Evolutionary conservation across 2,329 filamentous ascomycete species (phyloP), one percentile per base, ranked within the genome.

Genomic region (Fusarium secorum): DNA sequence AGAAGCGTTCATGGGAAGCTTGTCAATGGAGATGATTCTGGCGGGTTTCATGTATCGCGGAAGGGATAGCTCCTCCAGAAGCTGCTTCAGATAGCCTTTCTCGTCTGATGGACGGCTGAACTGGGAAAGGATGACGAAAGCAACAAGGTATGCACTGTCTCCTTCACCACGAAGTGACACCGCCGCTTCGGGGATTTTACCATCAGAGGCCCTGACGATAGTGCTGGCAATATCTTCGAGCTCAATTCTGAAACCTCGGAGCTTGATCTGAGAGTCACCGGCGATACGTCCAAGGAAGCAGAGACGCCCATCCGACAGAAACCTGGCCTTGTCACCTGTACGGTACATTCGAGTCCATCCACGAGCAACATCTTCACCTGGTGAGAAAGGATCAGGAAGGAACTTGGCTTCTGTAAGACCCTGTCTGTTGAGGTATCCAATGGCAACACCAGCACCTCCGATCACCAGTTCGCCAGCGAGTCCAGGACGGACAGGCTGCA

Each of bases 191-290:
- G 49, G 17, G 20, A 60, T 33, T 24, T 15, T n/a, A 7, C 57
- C 49, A 15, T 18, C n/a, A 3, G 7, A 56, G 13, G 39, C 17
- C 24, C 32, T 60, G 18, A 60, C 39, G 7, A 60, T 60, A 20
- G 58, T 60, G 32, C 54, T 60, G 17, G 58, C 49, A 17, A 60
- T 33, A 11, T 60, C 49, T 26, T 60, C n/a, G 13, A 60, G 49
- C 18, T 60, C 58, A n/a, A 60, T 60, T 15, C 58, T 51, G 14
- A 60, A 60, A 5, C 58, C 58, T n/a, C 58, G 17, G 22, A 60
- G 58, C n/a, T 56, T 60, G 49, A 60, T 60, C 39, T 60, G 49
- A 1, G 58, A 45, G 26, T 56, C 58, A 8, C 58, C 58, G 1
- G 39, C 39, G 9, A 60, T 60, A 8, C 58, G 39, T 3, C 58